Evolutionary conservation across 768 basidiomycete genomes (phyloP).

Genomic region (Pulveroboletus sp.): DNA sequence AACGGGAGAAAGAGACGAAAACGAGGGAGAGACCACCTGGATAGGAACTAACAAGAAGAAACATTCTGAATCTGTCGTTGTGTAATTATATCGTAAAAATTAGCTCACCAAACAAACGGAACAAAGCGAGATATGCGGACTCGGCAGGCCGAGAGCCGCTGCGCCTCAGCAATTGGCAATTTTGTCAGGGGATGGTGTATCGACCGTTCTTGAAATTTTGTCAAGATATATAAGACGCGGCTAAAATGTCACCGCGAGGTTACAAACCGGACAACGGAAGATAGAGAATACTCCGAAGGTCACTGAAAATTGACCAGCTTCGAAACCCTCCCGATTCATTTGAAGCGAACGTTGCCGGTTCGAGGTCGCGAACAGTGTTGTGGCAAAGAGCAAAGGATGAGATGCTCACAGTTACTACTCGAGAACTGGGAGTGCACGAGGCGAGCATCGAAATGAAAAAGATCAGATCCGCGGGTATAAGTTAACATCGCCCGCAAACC

Average conservation of each 20-base stretch:
- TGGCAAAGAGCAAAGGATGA: constrained; percentile 2
- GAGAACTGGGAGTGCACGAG: constrained; percentile 22
- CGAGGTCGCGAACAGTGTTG: constrained; percentile 1
- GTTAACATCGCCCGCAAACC: constrained; percentile 8
- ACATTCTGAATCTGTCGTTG: constrained; percentile 17
- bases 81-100: constrained; percentile 34
- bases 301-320: not conserved
- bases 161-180: constrained; percentile 18
- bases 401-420: constrained; percentile 5
- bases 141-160: constrained; percentile 11
- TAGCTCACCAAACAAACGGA: constrained; percentile 21
- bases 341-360: not conserved
- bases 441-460: constrained; percentile 20
- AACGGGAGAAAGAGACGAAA: constrained; percentile 4
- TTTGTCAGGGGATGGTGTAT: constrained; percentile 5
- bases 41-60: constrained; percentile 12
- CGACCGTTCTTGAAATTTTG: constrained; percentile 8
- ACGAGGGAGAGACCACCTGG: not conserved
- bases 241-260: not conserved
- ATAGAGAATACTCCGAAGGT: not conserved
- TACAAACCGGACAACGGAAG: not conserved
- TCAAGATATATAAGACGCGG: constrained; percentile 7
- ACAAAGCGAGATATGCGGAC: constrained; percentile 14
- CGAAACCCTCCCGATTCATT: not conserved
- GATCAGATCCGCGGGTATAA: constrained; percentile 33